Base-by-base conservation (phyloP, 139 green algal species). In the Monoraphidium neglectum region DNA sequence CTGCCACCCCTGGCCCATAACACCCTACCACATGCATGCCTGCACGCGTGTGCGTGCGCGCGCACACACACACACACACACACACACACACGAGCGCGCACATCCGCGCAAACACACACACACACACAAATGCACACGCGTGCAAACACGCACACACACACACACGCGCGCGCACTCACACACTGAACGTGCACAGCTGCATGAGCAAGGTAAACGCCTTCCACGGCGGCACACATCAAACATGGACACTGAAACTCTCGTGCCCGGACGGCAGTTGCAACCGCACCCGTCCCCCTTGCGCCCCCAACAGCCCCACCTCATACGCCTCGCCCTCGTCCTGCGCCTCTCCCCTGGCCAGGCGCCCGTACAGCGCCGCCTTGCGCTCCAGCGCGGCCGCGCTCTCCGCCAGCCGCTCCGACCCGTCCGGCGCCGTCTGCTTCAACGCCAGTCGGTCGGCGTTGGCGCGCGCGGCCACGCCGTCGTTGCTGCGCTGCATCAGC, bases 341-440 rank as follows among this genome's bases (percentile, higher is more conserved):
- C 32, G 70, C 67, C 36, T 90, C 77, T 0, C 86, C 89, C 1
- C 70, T 28, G 79, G 82, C 78, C 51, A 97, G 76, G 37, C 78
- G 73, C 38, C 95, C 90, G 63, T 97, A 97, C 23, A 97, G 76
- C n/a, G 79, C 76, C 3, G 92, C 88, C 64, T 97, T 97, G 15
- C 86, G 78, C 74, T 97, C 87, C 32, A 97, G 79, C 1, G 93
- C 93, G 0, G 85, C 87, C 13, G 84, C 84, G 23, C 74, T 83
- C 30, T 92, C 86, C 0, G 77, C 75, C 37, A 75, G 40, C 12
- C 75, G 75, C 66, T 80, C 65, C 8, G 57, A n/a, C 0, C 65
- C 53, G 21, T 56, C 35, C 28, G 65, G 65, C 56, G 8, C 12
- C 18, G n/a, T 70, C 53, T 18, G 46, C 84, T 95, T 93, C 16